Evolutionary conservation across 192 early-diverging fungal species (phyloP).

Genomic region (Backusella circina): DNA sequence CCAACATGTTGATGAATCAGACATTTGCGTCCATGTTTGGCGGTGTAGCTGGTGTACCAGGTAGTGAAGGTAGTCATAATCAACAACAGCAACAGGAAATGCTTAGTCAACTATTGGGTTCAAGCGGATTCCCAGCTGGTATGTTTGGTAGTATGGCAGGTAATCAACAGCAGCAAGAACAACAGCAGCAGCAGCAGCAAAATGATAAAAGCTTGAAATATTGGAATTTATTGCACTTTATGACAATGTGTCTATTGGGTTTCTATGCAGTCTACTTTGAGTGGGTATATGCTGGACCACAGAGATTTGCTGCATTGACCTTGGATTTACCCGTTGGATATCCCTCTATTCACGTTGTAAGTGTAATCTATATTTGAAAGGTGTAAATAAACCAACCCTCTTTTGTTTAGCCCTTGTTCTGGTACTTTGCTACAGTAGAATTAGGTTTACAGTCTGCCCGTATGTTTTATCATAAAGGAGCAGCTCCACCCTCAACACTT

Average conservation of each 20-base stretch:
- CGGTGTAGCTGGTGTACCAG: slow-evolving; percentile 25
- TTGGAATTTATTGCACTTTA: slow-evolving; percentile 52
- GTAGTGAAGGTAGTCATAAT: slow-evolving; percentile 16
- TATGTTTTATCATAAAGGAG: slow-evolving; percentile 44
- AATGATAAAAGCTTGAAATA: slow-evolving; percentile 17
- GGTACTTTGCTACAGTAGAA: slow-evolving; percentile 55
- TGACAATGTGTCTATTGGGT: slow-evolving; percentile 39
- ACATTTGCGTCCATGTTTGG: slow-evolving; percentile 12
- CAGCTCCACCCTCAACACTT: slow-evolving; percentile 32
- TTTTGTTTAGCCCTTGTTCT: slow-evolving; percentile 51
- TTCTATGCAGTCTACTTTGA: slow-evolving; percentile 37
- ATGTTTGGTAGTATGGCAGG: slow-evolving; percentile 9
- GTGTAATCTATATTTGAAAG: not conserved
- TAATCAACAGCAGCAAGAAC: not conserved
- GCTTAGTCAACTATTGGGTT: not conserved
- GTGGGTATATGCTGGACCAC: slow-evolving; percentile 11
- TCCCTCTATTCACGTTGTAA: slow-evolving; percentile 16
- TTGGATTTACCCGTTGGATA: not conserved
- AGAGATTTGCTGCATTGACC: slow-evolving; percentile 13
- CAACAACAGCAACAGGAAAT: not conserved
- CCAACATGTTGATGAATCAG: not conserved
- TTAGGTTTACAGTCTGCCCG: slow-evolving; percentile 44
- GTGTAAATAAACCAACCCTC: too few relatives aligned
- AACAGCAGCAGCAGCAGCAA: not conserved
- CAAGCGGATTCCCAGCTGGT: slow-evolving; percentile 5